Base-by-base conservation (phyloP, 225 moss, liverwort and hornwort genomes). In the Anthoceros angustus region DNA sequence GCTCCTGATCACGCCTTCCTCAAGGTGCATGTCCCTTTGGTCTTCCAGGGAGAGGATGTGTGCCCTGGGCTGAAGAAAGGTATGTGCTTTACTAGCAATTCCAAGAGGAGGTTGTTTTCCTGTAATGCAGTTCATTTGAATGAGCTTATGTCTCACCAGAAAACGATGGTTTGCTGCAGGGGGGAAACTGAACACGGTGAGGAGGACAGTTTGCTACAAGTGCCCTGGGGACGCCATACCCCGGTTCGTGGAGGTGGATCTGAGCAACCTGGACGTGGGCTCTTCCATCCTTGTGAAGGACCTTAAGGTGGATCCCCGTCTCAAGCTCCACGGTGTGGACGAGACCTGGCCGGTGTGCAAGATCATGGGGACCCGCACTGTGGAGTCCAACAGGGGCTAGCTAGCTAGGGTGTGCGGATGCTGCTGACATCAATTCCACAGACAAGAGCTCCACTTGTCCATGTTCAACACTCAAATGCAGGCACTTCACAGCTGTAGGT, bases 11-110 rank as follows among this genome's bases (percentile, higher is more conserved):
- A 75, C 0, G 85, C 85, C 6, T 64, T 74, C n/a, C 77, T 92
- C 32, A 98, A 80, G 76, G 95, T 98, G 66, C 70, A 81, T 15
- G 72, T 98, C 61, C 95, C 95, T 6, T 66, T 98, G 65, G 78
- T 91, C 25, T 98, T 98, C 61, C 71, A 91, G 8, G 95, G 95
- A 2, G 95, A 98, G 72, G 95, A 91, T 66, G 80, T 91, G 0
- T 98, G 95, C 72, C 91, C 95, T 1, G 91, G 95, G 21, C 80
- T 84, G 41, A 73, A 81, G 26, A 87, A 84, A 74, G 95, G 81
- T 85, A 74, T n/a, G 25, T 11, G 18, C 41, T 62, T 32, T 20
- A 18, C 16, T 55, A 12, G 15, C 23, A 32, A 21, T 24, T 18
- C 0, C 42, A 42, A 25, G 23, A 15, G 11, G 2, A 10, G 14